phyloP scores from a whole-genome alignment of 1,284 basidiomycete genomes.

The Sutorius eximius region DNA sequence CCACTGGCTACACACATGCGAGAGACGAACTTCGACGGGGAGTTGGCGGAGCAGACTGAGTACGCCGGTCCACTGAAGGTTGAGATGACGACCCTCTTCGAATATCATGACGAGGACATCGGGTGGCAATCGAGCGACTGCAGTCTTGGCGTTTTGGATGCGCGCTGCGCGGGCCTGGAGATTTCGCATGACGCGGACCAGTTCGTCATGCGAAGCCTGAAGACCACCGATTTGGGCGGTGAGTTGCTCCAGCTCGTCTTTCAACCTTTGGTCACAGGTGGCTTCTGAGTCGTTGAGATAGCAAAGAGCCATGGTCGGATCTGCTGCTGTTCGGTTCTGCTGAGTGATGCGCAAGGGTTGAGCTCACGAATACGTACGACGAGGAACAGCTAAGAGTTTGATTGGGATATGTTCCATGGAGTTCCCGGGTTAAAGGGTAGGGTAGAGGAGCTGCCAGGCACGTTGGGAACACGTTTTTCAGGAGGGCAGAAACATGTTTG shows the following conservation, averaged over 20 bases:
- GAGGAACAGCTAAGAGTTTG: slow-evolving; percentile 23
- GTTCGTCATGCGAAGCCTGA: slow-evolving; percentile 35
- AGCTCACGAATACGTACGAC: slow-evolving; percentile 13
- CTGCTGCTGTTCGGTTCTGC: slow-evolving; percentile 4
- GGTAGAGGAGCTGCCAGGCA: slow-evolving; percentile 18
- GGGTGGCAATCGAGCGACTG: slow-evolving; percentile 33
- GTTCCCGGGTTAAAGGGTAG: slow-evolving; percentile 31
- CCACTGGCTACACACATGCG: slow-evolving; percentile 36
- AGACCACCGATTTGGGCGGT: slow-evolving; percentile 26
- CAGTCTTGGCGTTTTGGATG: slow-evolving; percentile 29
- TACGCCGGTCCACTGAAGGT: slow-evolving; percentile 34
- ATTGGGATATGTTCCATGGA: slow-evolving; percentile 23
- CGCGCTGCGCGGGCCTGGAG: slow-evolving; percentile 33
- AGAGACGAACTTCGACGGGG: slow-evolving; percentile 34
- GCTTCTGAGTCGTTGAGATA: slow-evolving; percentile 24
- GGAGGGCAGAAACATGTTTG: slow-evolving; percentile 14
- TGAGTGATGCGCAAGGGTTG: slow-evolving; percentile 5
- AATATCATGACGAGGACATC: slow-evolving; percentile 35
- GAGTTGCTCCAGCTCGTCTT: slow-evolving; percentile 31
- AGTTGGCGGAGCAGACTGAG: slow-evolving; percentile 36
- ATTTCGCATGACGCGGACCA: slow-evolving; percentile 25
- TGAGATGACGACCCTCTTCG: slow-evolving; percentile 34
- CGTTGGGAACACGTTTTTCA: slow-evolving; percentile 32
- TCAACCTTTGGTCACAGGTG: slow-evolving; percentile 3
- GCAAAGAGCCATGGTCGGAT: slow-evolving; percentile 24